Evolutionary conservation across 768 basidiomycete species (phyloP).

Genomic region (Albatrellus ellisii): DNA sequence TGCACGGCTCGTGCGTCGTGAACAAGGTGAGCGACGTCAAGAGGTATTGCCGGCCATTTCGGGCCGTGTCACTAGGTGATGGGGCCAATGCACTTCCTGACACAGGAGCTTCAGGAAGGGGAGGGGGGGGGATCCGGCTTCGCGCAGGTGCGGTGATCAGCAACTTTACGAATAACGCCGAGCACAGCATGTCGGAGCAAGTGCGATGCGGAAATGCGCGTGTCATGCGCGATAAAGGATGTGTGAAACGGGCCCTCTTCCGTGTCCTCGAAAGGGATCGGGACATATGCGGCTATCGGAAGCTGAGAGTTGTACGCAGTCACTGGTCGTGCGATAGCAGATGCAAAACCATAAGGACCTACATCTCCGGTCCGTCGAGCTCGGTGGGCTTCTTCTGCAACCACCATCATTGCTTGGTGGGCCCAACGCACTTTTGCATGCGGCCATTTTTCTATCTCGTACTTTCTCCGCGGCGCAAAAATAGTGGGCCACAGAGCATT

Average conservation of each 20-base stretch:
- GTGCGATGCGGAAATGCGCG: slow-evolving; percentile 50
- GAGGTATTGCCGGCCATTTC: slow-evolving; percentile 74
- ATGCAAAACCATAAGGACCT: slow-evolving; percentile 14
- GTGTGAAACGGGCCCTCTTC: slow-evolving; percentile 7
- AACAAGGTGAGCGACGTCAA: slow-evolving; percentile 78
- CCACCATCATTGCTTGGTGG: slow-evolving; percentile 43
- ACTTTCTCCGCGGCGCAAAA: slow-evolving; percentile 56
- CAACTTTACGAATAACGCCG: slow-evolving; percentile 58
- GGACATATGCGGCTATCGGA: slow-evolving; percentile 64
- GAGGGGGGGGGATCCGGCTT: background rate
- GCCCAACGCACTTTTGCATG: slow-evolving; percentile 63
- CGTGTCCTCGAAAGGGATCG: slow-evolving; percentile 33
- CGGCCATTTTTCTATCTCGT: slow-evolving; percentile 57
- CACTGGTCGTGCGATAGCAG: background rate
- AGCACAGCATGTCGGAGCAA: slow-evolving; percentile 80
- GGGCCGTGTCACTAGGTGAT: background rate
- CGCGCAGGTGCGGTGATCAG: slow-evolving; percentile 39
- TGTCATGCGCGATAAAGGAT: slow-evolving; percentile 53
- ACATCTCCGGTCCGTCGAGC: slow-evolving; percentile 49
- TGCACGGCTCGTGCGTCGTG: slow-evolving; percentile 90
- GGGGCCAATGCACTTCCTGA: slow-evolving; percentile 10
- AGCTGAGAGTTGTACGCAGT: slow-evolving; percentile 28
- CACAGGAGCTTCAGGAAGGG: slow-evolving; percentile 16
- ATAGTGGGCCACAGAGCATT: slow-evolving; percentile 77
- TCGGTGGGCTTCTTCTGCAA: slow-evolving; percentile 35